These are phyloP conservation scores for Pseudopediastrum boryanum DNA, from an alignment of 139 green algal species.

Conservation along the genomic window DNA sequence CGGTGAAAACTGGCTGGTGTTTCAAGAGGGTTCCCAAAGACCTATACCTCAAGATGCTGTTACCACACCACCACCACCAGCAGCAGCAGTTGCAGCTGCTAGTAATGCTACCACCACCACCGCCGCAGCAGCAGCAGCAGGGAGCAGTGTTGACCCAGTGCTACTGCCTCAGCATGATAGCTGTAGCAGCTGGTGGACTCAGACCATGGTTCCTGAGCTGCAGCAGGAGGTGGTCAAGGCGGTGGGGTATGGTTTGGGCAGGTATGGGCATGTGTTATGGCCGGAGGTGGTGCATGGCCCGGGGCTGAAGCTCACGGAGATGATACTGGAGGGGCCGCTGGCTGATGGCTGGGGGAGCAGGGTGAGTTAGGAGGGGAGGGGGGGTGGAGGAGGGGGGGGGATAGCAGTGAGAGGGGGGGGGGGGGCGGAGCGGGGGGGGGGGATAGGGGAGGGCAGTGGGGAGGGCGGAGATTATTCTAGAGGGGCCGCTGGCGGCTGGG, in stretches of 20 bases:
- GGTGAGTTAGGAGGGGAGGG: no score
- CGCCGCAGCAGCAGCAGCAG: constrained; percentile 26
- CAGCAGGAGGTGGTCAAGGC: constrained; percentile 69
- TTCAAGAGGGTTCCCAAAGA: constrained; percentile 16
- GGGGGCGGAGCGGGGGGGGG: no score
- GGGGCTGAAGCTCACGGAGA: constrained; percentile 58
- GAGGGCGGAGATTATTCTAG: no score
- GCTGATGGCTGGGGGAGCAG: constrained; percentile 80
- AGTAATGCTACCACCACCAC: neutral
- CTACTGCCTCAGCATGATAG: constrained; percentile 82
- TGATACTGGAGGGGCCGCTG: constrained; percentile 56
- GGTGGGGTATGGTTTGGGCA: constrained; percentile 70
- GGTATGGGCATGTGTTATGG: constrained; percentile 97
- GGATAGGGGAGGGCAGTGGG: no score
- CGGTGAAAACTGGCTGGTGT: constrained; percentile 80
- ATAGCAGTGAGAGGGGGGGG: no score
- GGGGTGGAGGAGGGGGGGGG: no score
- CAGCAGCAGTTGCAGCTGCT: constrained; percentile 29
- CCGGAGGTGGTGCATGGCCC: constrained; percentile 76
- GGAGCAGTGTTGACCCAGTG: constrained; percentile 2
- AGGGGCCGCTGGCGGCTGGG: no score
- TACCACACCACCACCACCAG: constrained; percentile 7
- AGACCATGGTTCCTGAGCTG: constrained; percentile 73
- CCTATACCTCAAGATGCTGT: neutral
- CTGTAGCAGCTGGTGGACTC: constrained; percentile 97